phyloP scores from a whole-genome alignment of 768 basidiomycete species.

The Leccinum arenicola region DNA sequence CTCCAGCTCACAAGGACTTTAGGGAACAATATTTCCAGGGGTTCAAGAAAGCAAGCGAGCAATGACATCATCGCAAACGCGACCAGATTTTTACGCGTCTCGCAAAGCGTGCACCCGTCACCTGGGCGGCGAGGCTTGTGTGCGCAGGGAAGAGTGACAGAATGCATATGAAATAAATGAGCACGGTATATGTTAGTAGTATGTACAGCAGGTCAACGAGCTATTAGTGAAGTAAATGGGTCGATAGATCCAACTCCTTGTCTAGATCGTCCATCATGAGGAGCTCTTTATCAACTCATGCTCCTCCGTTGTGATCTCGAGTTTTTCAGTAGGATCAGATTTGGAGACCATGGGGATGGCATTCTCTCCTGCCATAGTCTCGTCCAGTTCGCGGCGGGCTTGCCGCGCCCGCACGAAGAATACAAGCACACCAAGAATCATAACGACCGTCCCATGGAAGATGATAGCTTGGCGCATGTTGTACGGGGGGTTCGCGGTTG shows the following conservation, averaged over 20 bases:
- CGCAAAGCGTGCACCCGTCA: no score
- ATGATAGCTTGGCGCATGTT: conserved; percentile 72
- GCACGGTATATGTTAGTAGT: not conserved
- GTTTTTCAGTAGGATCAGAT: not conserved
- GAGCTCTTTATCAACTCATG: not conserved
- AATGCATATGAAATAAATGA: not conserved
- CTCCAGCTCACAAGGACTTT: conserved; percentile 89
- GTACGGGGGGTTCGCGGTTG: conserved; percentile 60
- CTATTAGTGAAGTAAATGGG: not conserved
- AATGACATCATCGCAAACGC: not conserved
- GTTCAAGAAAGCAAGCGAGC: conserved; percentile 49
- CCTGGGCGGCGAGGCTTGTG: not conserved
- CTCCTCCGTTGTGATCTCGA: not conserved
- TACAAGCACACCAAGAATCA: conserved; percentile 38
- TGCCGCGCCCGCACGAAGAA: conserved; percentile 61
- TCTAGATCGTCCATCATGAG: not conserved
- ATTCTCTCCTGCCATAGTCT: conserved; percentile 38
- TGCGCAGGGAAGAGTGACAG: not conserved
- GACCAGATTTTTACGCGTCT: no score
- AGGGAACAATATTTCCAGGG: conserved; percentile 84
- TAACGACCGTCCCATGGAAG: conserved; percentile 56
- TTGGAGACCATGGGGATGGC: not conserved
- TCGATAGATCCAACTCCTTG: not conserved
- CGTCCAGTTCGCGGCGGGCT: conserved; percentile 60
- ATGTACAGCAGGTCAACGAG: not conserved